Conservation (phyloP, 2,329 filamentous ascomycete genomes). For the Penicillium rolfsii region DNA sequence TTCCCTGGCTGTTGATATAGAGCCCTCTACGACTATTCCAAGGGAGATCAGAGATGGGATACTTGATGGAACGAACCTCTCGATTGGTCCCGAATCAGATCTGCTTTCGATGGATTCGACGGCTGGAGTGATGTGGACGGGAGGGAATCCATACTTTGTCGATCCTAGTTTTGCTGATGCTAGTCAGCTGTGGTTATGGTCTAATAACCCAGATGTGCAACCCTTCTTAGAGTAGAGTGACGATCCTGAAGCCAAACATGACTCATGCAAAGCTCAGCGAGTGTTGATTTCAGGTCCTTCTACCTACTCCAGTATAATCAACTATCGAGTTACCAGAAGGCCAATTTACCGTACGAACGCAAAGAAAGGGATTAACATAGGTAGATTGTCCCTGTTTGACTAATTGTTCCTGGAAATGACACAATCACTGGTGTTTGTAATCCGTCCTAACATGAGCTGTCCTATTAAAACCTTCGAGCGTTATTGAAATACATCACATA, state of each 20-base stretch:
- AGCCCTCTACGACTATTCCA: background rate
- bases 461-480: no score
- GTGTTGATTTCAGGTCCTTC: background rate
- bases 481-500: no score
- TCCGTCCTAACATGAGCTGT: no score
- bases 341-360: no score
- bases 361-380: no score
- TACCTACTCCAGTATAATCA: no score
- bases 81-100: background rate
- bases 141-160: slow-evolving; percentile 11
- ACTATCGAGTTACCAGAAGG: no score
- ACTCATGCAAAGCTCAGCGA: background rate
- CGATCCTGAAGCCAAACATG: background rate
- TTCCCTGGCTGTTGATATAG: background rate
- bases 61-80: background rate
- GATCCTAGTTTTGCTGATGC: slow-evolving; percentile 9
- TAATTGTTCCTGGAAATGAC: no score
- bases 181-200: slow-evolving; percentile 10
- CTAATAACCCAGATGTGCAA: slow-evolving; percentile 1
- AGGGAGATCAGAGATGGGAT: background rate
- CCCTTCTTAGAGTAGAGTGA: background rate
- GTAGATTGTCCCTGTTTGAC: no score
- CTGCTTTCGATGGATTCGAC: background rate
- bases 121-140: slow-evolving; percentile 12
- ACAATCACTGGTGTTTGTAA: no score